Conservation (phyloP, 352 stramenopile species). For the Thalassiosira livingstoniorum region DNA sequence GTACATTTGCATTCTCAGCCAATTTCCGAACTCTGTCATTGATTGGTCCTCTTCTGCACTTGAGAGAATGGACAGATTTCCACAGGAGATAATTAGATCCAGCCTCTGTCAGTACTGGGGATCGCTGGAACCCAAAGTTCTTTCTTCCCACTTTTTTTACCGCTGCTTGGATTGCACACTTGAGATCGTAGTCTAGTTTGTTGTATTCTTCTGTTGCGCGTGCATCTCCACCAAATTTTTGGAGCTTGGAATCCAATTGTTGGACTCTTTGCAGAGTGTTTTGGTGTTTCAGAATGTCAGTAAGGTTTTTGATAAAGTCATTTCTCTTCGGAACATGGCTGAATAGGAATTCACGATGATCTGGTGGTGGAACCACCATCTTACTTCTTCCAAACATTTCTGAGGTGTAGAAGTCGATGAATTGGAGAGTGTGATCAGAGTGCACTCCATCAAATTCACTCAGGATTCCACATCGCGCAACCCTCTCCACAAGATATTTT, state of each 20-base stretch:
- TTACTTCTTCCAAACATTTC: not conserved
- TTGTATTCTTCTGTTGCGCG: not conserved
- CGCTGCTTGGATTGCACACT: not conserved
- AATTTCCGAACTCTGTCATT: not conserved
- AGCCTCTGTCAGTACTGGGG: not conserved
- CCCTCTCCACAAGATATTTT: not conserved
- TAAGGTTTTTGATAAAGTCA: not conserved
- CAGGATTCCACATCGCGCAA: not conserved
- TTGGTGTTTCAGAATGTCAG: not conserved
- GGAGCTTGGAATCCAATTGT: not conserved
- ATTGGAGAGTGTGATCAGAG: not conserved
- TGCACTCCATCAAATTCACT: not conserved
- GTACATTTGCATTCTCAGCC: not conserved
- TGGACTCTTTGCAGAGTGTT: not conserved
- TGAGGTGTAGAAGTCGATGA: not conserved
- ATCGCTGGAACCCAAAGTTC: not conserved
- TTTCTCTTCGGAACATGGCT: not conserved
- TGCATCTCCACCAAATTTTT: not conserved
- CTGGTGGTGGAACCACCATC: not conserved
- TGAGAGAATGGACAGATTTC: not conserved
- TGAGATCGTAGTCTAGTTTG: not conserved
- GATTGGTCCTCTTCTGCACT: not conserved
- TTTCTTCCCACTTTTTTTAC: not conserved
- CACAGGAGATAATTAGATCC: slow-evolving; percentile 3
- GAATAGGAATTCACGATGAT: not conserved